Percentiles rank a stretch among this genome's conserved stretches.
Evolutionary conservation across 2,329 filamentous ascomycete species (phyloP).

Genomic region (Clarireedia hainanense): DNA sequence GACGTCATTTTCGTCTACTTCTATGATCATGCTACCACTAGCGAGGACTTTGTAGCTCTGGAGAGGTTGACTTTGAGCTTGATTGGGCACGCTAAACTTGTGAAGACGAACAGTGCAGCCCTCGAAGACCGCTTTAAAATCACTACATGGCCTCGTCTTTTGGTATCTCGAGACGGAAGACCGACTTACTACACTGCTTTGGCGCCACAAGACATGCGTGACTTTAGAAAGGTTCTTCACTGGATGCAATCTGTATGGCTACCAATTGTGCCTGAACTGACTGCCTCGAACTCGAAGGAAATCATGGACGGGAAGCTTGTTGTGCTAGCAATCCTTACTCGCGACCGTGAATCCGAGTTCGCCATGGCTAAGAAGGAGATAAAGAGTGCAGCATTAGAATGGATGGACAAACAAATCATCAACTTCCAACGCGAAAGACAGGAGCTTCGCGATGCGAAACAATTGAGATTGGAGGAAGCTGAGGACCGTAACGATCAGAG

Average conservation of each 20-base stretch:
- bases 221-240: constrained; percentile 67
- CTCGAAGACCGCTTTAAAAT: constrained; percentile 86
- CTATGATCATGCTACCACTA: constrained; percentile 90
- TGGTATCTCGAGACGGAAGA: constrained; percentile 83
- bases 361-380: constrained; percentile 74
- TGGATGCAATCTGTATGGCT: constrained; percentile 99
- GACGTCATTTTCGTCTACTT: constrained; percentile 97
- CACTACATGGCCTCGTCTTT: constrained; percentile 87
- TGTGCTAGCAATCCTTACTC: constrained; percentile 82
- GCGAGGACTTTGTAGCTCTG: constrained; percentile 82
- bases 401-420: constrained; percentile 94
- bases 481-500: constrained; percentile 88
- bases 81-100: constrained; percentile 84
- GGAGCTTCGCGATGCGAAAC: constrained; percentile 88
- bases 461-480: constrained; percentile 91
- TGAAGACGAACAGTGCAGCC: constrained; percentile 76
- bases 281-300: constrained; percentile 81
- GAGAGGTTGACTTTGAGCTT: constrained; percentile 81
- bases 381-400: constrained; percentile 91
- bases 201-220: constrained; percentile 85
- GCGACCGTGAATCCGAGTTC: constrained; percentile 74
- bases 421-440: constrained; percentile 89
- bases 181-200: constrained; percentile 85
- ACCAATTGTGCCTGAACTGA: constrained; percentile 90
- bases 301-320: constrained; percentile 94